phyloP scores from a whole-genome alignment of 2,329 filamentous ascomycete genomes.

The Aspergillus sp. region DNA sequence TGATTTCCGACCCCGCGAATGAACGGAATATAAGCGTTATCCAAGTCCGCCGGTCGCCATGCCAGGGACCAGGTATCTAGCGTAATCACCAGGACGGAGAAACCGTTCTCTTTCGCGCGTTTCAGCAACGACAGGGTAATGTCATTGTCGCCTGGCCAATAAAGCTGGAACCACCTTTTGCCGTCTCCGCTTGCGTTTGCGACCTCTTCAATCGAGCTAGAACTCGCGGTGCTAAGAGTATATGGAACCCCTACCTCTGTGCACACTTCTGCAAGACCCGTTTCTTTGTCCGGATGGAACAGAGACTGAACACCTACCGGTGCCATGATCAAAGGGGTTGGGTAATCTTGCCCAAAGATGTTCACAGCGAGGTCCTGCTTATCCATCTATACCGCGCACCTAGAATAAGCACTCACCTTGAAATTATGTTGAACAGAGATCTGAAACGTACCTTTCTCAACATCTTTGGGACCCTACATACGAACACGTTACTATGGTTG shows the following conservation, averaged over 20 bases:
- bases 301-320: conserved; percentile 72
- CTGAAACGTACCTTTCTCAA: conserved; percentile 38
- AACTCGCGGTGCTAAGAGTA: conserved; percentile 68
- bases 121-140: conserved; percentile 67
- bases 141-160: conserved; percentile 71
- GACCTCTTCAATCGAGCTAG: conserved; percentile 68
- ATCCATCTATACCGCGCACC: conserved; percentile 30
- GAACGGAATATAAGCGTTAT: conserved; percentile 61
- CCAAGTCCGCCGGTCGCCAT: conserved; percentile 70
- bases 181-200: conserved; percentile 62
- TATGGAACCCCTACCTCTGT: conserved; percentile 66
- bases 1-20: conserved; percentile 62
- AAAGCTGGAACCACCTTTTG: conserved; percentile 73
- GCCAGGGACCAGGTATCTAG: conserved; percentile 71
- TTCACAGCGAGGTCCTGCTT: conserved; percentile 55
- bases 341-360: conserved; percentile 56
- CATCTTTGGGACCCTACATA: conserved; percentile 57
- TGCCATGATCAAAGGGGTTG: conserved; percentile 64
- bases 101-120: conserved; percentile 66
- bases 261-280: conserved; percentile 66
- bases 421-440: neutral
- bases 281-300: conserved; percentile 68
- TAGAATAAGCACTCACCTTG: neutral
- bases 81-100: conserved; percentile 70
- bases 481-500: neutral